Percentiles rank a stretch among this genome's conserved stretches.
Evolutionary conservation across 2,329 filamentous ascomycete species (phyloP).

Genomic region (Colletotrichum tamarilloi): DNA sequence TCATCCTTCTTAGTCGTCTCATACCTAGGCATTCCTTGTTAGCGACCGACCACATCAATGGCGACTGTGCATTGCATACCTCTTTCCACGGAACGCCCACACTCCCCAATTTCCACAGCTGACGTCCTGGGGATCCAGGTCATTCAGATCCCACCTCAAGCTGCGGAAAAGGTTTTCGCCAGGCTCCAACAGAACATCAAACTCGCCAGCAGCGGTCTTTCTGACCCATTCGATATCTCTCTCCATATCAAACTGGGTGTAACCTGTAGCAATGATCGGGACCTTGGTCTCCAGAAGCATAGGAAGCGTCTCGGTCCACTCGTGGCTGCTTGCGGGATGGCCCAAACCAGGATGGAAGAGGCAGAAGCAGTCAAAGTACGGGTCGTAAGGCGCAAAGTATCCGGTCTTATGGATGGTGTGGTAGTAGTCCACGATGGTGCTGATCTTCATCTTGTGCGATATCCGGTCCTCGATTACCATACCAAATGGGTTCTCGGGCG

Average conservation of each 20-base stretch:
- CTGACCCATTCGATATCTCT: slow-evolving; percentile 91
- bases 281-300: slow-evolving; percentile 94
- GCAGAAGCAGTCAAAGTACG: slow-evolving; percentile 98
- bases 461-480: slow-evolving; percentile 94
- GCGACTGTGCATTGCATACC: slow-evolving; percentile 64
- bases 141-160: slow-evolving; percentile 95
- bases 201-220: slow-evolving; percentile 87
- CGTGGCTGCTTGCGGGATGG: slow-evolving; percentile 90
- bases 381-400: slow-evolving; percentile 93
- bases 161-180: slow-evolving; percentile 96
- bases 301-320: slow-evolving; percentile 93
- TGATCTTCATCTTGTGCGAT: slow-evolving; percentile 92
- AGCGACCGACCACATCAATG: slow-evolving; percentile 39
- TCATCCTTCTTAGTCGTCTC: slow-evolving; percentile 69
- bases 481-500: slow-evolving; percentile 88
- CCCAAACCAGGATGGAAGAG: slow-evolving; percentile 97
- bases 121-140: slow-evolving; percentile 92
- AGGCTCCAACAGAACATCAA: slow-evolving; percentile 90
- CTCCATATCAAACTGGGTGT: slow-evolving; percentile 95
- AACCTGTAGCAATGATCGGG: slow-evolving; percentile 93
- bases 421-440: slow-evolving; percentile 97
- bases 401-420: slow-evolving; percentile 94
- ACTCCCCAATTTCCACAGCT: slow-evolving; percentile 97
- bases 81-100: slow-evolving; percentile 97
- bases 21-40: slow-evolving; percentile 58